Evolutionary conservation across 2,329 filamentous ascomycete species (phyloP).

Genomic region (Salinomyces thailandicus): DNA sequence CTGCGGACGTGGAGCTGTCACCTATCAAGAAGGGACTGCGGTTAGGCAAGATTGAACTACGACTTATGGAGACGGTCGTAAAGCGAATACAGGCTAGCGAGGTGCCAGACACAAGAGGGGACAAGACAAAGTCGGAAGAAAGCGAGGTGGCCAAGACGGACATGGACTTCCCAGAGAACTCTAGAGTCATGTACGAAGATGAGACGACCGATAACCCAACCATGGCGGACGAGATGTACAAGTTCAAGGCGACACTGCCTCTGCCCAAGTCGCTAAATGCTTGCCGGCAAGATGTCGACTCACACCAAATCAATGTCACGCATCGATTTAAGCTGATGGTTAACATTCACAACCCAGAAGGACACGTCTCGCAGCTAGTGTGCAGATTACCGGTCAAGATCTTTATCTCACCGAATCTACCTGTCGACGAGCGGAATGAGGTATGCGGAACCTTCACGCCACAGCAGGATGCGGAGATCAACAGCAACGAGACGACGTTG

Average conservation of each 20-base stretch:
- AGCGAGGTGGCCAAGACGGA: constrained; percentile 28
- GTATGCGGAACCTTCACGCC: constrained; percentile 44
- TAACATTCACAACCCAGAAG: constrained; percentile 87
- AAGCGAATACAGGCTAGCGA: constrained; percentile 27
- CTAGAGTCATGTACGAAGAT: constrained; percentile 27
- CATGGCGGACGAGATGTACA: constrained; percentile 46
- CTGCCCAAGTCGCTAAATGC: constrained; percentile 71
- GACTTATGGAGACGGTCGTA: constrained; percentile 67
- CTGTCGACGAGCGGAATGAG: constrained; percentile 77
- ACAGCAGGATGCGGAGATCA: constrained; percentile 32
- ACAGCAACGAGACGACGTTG: constrained; percentile 45
- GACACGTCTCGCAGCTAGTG: constrained; percentile 84
- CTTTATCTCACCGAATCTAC: constrained; percentile 90
- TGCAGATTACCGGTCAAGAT: constrained; percentile 85
- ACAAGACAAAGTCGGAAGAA: constrained; percentile 27
- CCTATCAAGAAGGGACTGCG: constrained; percentile 80
- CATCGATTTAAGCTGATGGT: constrained; percentile 90
- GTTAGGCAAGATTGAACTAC: constrained; percentile 71
- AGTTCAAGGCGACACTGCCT: constrained; percentile 49
- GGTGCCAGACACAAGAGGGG: constrained; percentile 23
- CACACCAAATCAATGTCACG: constrained; percentile 78
- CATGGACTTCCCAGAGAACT: constrained; percentile 29
- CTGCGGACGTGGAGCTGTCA: constrained; percentile 75
- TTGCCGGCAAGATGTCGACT: constrained; percentile 83
- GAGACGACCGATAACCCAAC: constrained; percentile 29